Conservation (phyloP, 2,329 filamentous ascomycete genomes). For the Monosporascus sp. region DNA sequence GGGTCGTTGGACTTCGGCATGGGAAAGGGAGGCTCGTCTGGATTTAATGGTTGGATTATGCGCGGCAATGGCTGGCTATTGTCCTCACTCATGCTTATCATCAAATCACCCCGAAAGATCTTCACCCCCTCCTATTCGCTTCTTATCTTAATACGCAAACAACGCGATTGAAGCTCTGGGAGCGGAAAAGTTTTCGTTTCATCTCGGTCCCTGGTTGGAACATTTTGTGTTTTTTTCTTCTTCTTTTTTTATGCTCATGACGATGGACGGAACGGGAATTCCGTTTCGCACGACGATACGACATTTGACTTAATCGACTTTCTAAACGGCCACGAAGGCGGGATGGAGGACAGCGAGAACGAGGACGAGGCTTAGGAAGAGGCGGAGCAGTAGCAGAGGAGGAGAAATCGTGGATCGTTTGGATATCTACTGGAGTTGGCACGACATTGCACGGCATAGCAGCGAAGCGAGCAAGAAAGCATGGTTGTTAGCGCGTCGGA, state of each 20-base stretch:
- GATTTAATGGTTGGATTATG: background rate
- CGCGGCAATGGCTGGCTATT: conserved; percentile 12
- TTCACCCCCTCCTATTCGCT: background rate
- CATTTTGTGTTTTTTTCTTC: background rate
- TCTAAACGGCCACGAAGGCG: no score
- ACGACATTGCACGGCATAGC: conserved; percentile 9
- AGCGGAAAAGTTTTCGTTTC: background rate
- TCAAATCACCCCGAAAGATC: background rate
- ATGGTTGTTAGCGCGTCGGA: background rate
- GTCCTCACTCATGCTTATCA: background rate
- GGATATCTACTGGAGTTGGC: background rate
- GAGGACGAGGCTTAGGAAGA: conserved; percentile 8
- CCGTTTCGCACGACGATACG: no score
- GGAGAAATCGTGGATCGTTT: conserved; percentile 3
- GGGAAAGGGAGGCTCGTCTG: conserved; percentile 7
- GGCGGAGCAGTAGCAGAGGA: background rate
- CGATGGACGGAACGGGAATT: no score
- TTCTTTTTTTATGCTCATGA: background rate
- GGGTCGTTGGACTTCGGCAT: background rate
- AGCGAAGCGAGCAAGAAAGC: conserved; percentile 9
- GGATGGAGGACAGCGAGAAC: background rate
- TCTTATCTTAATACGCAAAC: background rate
- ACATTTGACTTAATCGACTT: no score
- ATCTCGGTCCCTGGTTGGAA: no score
- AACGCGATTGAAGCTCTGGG: background rate